These are phyloP conservation scores for Pyricularia pennisetigena DNA, from an alignment of 2,329 filamentous ascomycete genomes.

Conservation along the genomic window DNA sequence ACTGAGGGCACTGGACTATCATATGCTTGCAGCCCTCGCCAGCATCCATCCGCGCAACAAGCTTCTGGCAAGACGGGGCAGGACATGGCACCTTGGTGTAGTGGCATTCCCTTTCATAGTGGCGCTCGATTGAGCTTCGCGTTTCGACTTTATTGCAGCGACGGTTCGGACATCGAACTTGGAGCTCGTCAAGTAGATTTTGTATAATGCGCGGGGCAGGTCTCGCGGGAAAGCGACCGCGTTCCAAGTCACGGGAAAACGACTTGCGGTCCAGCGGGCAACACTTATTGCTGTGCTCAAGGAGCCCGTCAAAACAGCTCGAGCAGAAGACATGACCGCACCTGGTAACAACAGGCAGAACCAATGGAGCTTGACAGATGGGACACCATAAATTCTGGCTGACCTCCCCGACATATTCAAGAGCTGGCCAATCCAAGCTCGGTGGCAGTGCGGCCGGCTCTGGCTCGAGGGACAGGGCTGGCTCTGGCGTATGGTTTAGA, in stretches of 20 bases:
- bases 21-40: conserved; percentile 44
- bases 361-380: conserved; percentile 47
- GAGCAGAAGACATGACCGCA: conserved; percentile 60
- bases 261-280: conserved; percentile 51
- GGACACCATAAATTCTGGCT: conserved; percentile 26
- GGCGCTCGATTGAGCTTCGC: conserved; percentile 43
- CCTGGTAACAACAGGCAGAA: conserved; percentile 47
- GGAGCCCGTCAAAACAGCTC: conserved; percentile 39
- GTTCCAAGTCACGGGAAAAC: conserved; percentile 15
- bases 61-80: conserved; percentile 38
- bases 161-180: conserved; percentile 48
- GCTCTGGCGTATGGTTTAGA: neutral
- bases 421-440: conserved; percentile 19
- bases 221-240: conserved; percentile 16
- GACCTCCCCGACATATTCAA: conserved; percentile 21
- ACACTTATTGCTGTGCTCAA: conserved; percentile 25
- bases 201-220: conserved; percentile 36
- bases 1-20: conserved; percentile 41
- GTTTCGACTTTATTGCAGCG: conserved; percentile 42
- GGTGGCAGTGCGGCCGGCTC: conserved; percentile 5
- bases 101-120: conserved; percentile 46
- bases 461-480: neutral
- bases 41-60: conserved; percentile 36
- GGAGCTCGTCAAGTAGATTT: conserved; percentile 51
- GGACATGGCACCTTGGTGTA: conserved; percentile 48